These are phyloP conservation scores for Neopestalotiopsis clavispora DNA, from an alignment of 2,329 filamentous ascomycete species.

Conservation along the genomic window DNA sequence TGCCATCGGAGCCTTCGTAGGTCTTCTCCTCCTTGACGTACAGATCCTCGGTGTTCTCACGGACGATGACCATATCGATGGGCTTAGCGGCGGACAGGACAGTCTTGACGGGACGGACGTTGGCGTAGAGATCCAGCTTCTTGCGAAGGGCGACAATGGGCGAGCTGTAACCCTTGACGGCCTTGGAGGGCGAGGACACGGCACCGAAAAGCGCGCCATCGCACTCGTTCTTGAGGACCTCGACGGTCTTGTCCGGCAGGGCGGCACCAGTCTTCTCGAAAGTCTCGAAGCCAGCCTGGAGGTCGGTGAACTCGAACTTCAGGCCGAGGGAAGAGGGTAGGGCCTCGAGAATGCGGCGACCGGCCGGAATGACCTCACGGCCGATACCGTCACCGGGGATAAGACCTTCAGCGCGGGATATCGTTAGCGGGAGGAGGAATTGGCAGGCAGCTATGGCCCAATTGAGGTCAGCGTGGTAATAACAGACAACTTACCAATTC, in stretches of 20 bases:
- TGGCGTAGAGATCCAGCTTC: slow-evolving; percentile 92
- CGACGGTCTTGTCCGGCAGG: slow-evolving; percentile 88
- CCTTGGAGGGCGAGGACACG: slow-evolving; percentile 87
- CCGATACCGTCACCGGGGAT: slow-evolving; percentile 99
- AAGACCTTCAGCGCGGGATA: slow-evolving; percentile 64
- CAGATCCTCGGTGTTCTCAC: slow-evolving; percentile 98
- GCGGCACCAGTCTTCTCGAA: slow-evolving; percentile 90
- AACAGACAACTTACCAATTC: slow-evolving; percentile 61
- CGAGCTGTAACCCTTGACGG: slow-evolving; percentile 93
- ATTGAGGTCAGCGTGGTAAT: not conserved
- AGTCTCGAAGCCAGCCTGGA: slow-evolving; percentile 90
- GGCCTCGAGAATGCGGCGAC: slow-evolving; percentile 88
- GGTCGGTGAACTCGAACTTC: slow-evolving; percentile 92
- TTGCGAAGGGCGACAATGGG: slow-evolving; percentile 97
- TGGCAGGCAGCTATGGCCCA: not conserved
- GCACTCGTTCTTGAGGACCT: slow-evolving; percentile 87
- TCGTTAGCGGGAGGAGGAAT: slow-evolving; percentile 4
- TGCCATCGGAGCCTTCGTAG: slow-evolving; percentile 73
- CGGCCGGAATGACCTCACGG: slow-evolving; percentile 96
- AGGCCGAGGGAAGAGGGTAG: slow-evolving; percentile 89
- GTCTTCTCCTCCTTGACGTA: slow-evolving; percentile 98
- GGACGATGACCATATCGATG: slow-evolving; percentile 96
- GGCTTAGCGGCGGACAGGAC: slow-evolving; percentile 67
- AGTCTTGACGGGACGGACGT: slow-evolving; percentile 94
- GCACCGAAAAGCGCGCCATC: slow-evolving; percentile 96